These are phyloP conservation scores for Sabuloglossum arenarium DNA, from an alignment of 495 filamentous ascomycete species.

Conservation along the genomic window DNA sequence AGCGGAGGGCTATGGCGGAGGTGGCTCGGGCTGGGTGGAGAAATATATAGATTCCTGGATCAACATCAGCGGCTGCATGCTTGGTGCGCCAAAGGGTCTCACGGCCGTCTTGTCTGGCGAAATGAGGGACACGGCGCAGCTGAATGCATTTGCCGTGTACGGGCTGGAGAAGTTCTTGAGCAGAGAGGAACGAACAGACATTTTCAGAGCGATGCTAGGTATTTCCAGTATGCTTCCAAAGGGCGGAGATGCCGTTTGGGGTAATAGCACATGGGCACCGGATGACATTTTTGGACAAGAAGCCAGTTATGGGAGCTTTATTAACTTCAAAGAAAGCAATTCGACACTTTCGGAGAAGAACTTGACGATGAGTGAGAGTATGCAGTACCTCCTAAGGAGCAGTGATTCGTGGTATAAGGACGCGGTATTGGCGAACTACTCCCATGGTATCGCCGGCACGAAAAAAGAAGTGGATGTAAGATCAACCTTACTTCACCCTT, in stretches of 20 bases:
- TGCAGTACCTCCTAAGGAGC: constrained; percentile 55
- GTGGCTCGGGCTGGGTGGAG: constrained; percentile 80
- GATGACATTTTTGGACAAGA: constrained; percentile 61
- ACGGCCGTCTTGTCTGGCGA: constrained; percentile 86
- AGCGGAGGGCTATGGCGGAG: constrained; percentile 51
- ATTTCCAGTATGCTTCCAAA: constrained; percentile 95
- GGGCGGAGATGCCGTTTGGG: constrained; percentile 86
- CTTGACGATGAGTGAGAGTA: constrained; percentile 55
- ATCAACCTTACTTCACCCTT: background rate
- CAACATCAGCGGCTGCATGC: constrained; percentile 95
- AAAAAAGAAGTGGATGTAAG: constrained; percentile 45
- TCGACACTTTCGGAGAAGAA: constrained; percentile 39
- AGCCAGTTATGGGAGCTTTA: constrained; percentile 54
- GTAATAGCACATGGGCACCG: constrained; percentile 71
- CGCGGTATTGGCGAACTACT: constrained; percentile 53
- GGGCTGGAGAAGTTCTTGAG: constrained; percentile 90
- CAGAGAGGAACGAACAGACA: constrained; percentile 72
- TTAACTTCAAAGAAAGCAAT: constrained; percentile 64
- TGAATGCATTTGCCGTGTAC: constrained; percentile 95
- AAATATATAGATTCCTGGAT: constrained; percentile 83
- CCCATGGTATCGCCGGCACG: constrained; percentile 72
- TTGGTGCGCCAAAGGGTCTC: constrained; percentile 80
- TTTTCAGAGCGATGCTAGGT: constrained; percentile 93
- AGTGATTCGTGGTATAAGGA: constrained; percentile 72
- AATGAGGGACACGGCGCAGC: constrained; percentile 94